These are phyloP conservation scores for Fusarium sp. DNA, from an alignment of 2,329 filamentous ascomycete genomes.

Conservation along the genomic window DNA sequence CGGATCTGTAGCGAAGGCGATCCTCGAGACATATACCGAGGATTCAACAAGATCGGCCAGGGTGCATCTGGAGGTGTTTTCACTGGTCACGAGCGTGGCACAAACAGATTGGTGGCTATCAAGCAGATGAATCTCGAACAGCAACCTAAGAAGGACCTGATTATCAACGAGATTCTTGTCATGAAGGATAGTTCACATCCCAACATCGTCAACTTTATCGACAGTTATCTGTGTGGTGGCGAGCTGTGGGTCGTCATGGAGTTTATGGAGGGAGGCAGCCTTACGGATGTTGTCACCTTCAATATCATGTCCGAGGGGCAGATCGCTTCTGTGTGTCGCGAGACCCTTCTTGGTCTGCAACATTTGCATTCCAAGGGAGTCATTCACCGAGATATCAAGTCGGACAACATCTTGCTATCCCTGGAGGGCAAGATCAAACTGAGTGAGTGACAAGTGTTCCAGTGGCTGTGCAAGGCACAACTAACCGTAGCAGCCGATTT, in stretches of 20 bases:
- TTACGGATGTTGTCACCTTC: constrained; percentile 98
- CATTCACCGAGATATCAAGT: constrained; percentile 99
- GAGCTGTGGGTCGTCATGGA: constrained; percentile 99
- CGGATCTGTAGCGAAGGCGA: constrained; percentile 92
- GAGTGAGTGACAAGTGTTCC: constrained; percentile 66
- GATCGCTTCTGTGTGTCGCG: constrained; percentile 93
- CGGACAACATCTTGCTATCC: constrained; percentile 94
- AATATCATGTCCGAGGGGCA: constrained; percentile 99
- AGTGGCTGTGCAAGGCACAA: constrained; percentile 36
- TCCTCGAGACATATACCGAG: constrained; percentile 85
- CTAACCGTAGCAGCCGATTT: constrained; percentile 80
- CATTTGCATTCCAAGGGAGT: constrained; percentile 98
- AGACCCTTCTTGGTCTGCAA: constrained; percentile 90
- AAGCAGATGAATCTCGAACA: constrained; percentile 99
- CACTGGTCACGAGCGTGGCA: constrained; percentile 85
- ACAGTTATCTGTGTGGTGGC: constrained; percentile 88
- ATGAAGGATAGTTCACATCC: constrained; percentile 99
- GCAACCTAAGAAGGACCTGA: constrained; percentile 98
- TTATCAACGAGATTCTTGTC: constrained; percentile 98
- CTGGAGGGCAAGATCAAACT: constrained; percentile 97
- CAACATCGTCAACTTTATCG: constrained; percentile 99
- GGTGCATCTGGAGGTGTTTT: constrained; percentile 96
- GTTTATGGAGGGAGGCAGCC: constrained; percentile 97
- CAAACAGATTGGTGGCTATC: constrained; percentile 91
- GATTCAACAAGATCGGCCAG: constrained; percentile 94